Percentiles rank a stretch among this genome's conserved stretches.
Evolutionary conservation across 768 basidiomycete genomes (phyloP).

Genomic region (Ramaria sp.): DNA sequence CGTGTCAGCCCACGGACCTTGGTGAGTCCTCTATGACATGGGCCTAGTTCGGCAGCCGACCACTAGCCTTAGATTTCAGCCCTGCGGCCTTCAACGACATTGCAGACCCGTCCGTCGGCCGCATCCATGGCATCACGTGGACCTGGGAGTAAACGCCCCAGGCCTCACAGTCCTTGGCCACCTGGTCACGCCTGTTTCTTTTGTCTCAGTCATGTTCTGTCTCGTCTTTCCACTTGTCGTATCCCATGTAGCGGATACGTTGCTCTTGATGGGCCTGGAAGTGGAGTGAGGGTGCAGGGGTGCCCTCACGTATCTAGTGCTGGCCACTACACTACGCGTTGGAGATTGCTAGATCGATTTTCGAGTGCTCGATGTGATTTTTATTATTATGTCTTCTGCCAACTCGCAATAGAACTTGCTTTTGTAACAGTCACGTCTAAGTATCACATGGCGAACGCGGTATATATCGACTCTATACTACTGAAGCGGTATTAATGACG

Average conservation of each 20-base stretch:
- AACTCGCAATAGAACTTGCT: background rate
- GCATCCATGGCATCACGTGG: conserved; percentile 43
- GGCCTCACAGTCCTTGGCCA: background rate
- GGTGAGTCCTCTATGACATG: conserved; percentile 15
- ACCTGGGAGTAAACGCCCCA: conserved; percentile 22
- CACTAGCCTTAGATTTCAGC: conserved; percentile 33
- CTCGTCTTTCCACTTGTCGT: background rate
- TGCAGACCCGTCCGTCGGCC: conserved; percentile 35
- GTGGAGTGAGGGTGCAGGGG: background rate
- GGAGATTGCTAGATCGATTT: background rate
- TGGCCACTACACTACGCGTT: background rate
- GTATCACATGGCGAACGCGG: background rate
- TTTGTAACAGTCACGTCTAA: background rate
- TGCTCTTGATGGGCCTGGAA: conserved; percentile 1
- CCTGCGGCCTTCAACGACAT: conserved; percentile 44
- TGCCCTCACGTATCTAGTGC: background rate
- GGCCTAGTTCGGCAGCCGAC: background rate
- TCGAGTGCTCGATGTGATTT: background rate
- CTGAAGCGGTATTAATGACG: too few species aligned
- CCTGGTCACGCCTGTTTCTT: background rate
- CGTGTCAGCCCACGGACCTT: conserved; percentile 39
- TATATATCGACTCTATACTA: too few species aligned
- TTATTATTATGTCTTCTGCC: background rate
- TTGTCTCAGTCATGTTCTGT: background rate
- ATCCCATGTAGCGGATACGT: background rate